Evolutionary conservation across 75 land plant genomes (phyloP).

Genomic region (Azolla pinnata): DNA sequence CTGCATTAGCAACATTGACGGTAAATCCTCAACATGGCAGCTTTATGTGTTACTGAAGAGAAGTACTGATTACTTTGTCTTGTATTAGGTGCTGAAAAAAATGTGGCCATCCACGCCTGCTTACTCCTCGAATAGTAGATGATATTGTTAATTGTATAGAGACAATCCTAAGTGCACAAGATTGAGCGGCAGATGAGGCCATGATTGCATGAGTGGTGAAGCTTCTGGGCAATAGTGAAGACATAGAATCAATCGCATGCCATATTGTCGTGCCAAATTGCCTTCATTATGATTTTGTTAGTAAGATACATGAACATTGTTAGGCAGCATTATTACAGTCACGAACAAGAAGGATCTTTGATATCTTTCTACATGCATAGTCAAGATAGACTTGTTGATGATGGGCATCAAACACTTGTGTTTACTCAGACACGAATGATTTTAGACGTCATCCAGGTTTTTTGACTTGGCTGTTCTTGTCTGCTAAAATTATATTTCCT

Average conservation of each 20-base stretch:
- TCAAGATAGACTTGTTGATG: conserved; percentile 70
- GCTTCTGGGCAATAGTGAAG: conserved; percentile 18
- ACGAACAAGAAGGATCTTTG: neutral
- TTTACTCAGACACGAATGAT: conserved; percentile 97
- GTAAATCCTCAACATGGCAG: conserved; percentile 45
- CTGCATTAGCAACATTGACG: conserved; percentile 87
- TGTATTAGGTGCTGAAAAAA: conserved; percentile 80
- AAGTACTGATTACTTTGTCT: too few species aligned
- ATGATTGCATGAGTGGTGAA: conserved; percentile 55
- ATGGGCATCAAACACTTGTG: conserved; percentile 70
- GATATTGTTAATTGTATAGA: conserved; percentile 92
- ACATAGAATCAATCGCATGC: conserved; percentile 20
- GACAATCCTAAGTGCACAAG: conserved; percentile 34
- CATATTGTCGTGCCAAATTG: conserved; percentile 74
- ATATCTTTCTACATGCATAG: too few species aligned
- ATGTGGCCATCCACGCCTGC: conserved; percentile 94
- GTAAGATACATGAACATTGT: too few species aligned
- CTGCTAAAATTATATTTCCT: neutral
- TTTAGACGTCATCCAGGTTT: conserved; percentile 92
- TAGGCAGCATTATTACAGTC: neutral
- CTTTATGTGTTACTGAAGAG: too few species aligned
- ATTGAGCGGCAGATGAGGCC: conserved; percentile 37
- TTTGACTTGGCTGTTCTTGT: neutral
- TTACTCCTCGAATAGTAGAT: conserved; percentile 84
- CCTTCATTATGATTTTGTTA: conserved; percentile 66